Conservation (phyloP, 768 basidiomycete species). For the Tephrocybe sp. region DNA sequence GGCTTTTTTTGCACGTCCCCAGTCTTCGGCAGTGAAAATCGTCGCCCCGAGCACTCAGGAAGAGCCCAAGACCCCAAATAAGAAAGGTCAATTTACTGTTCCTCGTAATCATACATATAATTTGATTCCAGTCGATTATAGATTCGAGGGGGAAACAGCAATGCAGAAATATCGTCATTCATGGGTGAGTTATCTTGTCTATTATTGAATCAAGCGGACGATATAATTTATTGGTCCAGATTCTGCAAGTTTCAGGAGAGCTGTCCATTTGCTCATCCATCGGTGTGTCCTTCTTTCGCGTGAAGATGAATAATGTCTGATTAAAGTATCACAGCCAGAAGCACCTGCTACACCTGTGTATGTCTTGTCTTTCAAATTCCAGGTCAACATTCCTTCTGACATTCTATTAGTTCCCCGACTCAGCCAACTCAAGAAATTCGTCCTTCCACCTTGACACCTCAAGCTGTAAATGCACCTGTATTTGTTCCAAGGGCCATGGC, state of each 20-base stretch:
- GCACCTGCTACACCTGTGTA: slow-evolving; percentile 27
- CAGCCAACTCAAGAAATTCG: slow-evolving; percentile 24
- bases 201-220: not conserved
- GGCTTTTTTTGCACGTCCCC: slow-evolving; percentile 70
- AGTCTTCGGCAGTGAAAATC: slow-evolving; percentile 68
- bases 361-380: slow-evolving; percentile 13
- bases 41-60: slow-evolving; percentile 54
- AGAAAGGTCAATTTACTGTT: slow-evolving; percentile 53
- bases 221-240: slow-evolving; percentile 34
- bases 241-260: slow-evolving; percentile 85
- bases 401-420: slow-evolving; percentile 3
- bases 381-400: not conserved
- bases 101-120: not conserved
- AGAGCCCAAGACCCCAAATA: slow-evolving; percentile 39
- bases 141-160: slow-evolving; percentile 64
- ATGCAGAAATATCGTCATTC: slow-evolving; percentile 89
- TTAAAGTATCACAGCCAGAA: slow-evolving; percentile 20
- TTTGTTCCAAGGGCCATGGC: slow-evolving; percentile 66
- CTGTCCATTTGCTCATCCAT: slow-evolving; percentile 80
- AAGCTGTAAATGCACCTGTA: slow-evolving; percentile 80
- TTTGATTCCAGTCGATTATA: slow-evolving; percentile 22
- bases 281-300: slow-evolving; percentile 38
- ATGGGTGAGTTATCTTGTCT: slow-evolving; percentile 56
- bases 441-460: slow-evolving; percentile 43
- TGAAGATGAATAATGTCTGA: not conserved